A percentile compares a stretch with the other conserved stretches of the same genome.
These are phyloP conservation scores for Quercus variabilis DNA, from an alignment of 306 rosid genomes.

Conservation along the genomic window DNA sequence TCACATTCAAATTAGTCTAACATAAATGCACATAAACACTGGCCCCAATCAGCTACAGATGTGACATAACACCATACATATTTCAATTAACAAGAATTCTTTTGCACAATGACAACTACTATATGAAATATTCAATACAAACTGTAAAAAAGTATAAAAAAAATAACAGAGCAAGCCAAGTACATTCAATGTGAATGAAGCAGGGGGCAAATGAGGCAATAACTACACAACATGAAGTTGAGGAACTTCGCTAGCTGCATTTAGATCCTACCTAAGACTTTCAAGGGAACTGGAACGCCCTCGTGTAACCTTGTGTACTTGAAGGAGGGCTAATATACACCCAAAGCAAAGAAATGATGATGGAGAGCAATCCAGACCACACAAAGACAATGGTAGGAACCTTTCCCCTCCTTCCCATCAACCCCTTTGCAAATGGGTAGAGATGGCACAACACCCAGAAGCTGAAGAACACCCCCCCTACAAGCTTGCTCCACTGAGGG, in stretches of 20 bases:
- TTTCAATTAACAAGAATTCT: neutral
- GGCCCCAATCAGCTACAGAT: too few species aligned
- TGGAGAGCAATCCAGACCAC: slow-evolving; percentile 82
- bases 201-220: neutral
- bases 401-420: slow-evolving; percentile 75
- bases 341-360: slow-evolving; percentile 79
- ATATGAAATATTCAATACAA: neutral
- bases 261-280: neutral
- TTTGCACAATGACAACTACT: neutral
- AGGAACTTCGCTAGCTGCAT: slow-evolving; percentile 20
- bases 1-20: neutral
- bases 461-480: slow-evolving; percentile 87
- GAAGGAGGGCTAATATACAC: slow-evolving; percentile 79
- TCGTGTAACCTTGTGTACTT: slow-evolving; percentile 50
- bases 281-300: slow-evolving; percentile 58
- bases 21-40: too few species aligned
- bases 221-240: slow-evolving; percentile 30
- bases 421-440: slow-evolving; percentile 75
- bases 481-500: slow-evolving; percentile 80
- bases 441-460: slow-evolving; percentile 88
- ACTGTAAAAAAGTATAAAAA: neutral
- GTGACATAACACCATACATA: too few species aligned
- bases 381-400: slow-evolving; percentile 81
- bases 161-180: neutral
- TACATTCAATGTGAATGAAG: neutral